A percentile compares a stretch with the other conserved stretches of the same genome.
Evolutionary conservation across 441 rosid species (phyloP).

Genomic region (Euphorbia corollata): DNA sequence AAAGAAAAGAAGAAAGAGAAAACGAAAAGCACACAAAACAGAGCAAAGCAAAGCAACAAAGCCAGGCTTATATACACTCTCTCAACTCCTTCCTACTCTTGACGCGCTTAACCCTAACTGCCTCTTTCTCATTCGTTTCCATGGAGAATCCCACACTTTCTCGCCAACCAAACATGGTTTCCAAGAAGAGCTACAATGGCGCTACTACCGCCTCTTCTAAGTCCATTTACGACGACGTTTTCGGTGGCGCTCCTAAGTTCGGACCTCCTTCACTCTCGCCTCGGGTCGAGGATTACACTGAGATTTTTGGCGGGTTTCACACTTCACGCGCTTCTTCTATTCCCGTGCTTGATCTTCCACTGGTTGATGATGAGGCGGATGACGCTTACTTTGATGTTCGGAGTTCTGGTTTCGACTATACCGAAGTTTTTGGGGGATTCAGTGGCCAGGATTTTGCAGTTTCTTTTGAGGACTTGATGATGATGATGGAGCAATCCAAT

Average conservation of each 20-base stretch:
- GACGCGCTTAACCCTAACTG: neutral
- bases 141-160: constrained; percentile 73
- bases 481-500: constrained; percentile 32
- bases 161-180: constrained; percentile 42
- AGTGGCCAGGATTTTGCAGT: constrained; percentile 50
- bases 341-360: constrained; percentile 84
- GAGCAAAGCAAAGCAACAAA: constrained; percentile 21
- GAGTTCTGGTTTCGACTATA: constrained; percentile 55
- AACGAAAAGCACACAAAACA: constrained; percentile 12
- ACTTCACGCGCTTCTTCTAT: constrained; percentile 69
- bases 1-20: constrained; percentile 11
- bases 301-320: constrained; percentile 71
- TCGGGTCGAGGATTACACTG: constrained; percentile 68
- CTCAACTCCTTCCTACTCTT: neutral
- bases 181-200: constrained; percentile 41
- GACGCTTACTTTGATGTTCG: constrained; percentile 58
- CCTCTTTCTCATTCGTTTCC: constrained; percentile 18
- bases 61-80: neutral
- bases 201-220: constrained; percentile 26
- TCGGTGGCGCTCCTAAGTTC: constrained; percentile 58
- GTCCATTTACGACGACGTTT: constrained; percentile 65
- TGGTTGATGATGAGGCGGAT: constrained; percentile 28
- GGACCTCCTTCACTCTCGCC: constrained; percentile 64
- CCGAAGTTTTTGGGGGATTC: constrained; percentile 69
- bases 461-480: constrained; percentile 51